phyloP scores from a whole-genome alignment of 352 stramenopile genomes.

The Globisporangium middletonii region DNA sequence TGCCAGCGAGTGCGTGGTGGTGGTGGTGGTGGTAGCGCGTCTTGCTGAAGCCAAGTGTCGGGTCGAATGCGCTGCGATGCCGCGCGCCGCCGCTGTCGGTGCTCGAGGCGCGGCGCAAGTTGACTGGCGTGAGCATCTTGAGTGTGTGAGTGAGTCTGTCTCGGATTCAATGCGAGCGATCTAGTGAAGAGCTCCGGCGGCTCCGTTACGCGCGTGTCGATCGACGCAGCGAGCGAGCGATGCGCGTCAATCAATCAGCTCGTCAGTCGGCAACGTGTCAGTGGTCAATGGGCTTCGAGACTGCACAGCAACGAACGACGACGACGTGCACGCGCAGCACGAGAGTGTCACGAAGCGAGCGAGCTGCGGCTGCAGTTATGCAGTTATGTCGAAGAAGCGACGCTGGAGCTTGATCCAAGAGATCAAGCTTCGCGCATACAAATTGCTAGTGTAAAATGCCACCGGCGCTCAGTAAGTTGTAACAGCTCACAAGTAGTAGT shows the following conservation, averaged over 20 bases:
- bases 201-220: neutral
- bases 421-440: too few species aligned
- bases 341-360: neutral
- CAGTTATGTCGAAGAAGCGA: too few species aligned
- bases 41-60: neutral
- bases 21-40: constrained; percentile 6
- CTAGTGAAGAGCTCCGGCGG: neutral
- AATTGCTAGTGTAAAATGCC: too few species aligned
- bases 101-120: neutral
- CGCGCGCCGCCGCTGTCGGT: neutral
- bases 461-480: too few species aligned
- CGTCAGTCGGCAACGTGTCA: neutral
- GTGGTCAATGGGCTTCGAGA: too few species aligned
- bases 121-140: neutral
- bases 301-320: too few species aligned
- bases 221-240: neutral
- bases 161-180: neutral
- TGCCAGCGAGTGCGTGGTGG: neutral
- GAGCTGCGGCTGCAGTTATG: neutral
- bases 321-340: too few species aligned
- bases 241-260: too few species aligned
- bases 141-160: neutral
- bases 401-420: too few species aligned
- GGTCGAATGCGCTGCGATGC: neutral
- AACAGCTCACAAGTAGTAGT: too few species aligned